Base-by-base conservation (phyloP, 1,139 yeast genomes). In the Yueomyces sp. region DNA sequence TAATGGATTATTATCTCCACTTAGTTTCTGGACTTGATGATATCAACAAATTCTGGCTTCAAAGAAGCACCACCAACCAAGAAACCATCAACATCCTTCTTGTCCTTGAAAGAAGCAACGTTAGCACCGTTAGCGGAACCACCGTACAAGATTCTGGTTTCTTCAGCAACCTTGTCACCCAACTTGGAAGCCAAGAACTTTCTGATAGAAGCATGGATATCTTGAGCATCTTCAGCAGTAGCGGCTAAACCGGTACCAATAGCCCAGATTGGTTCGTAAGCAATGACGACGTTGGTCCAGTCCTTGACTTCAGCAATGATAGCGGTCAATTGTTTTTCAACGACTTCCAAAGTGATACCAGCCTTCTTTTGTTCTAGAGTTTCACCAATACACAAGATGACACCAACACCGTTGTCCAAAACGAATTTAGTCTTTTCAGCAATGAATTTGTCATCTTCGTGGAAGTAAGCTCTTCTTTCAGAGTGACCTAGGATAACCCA, bases 231-330 rank as follows among this genome's bases (percentile, higher is more conserved):
- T 53, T 84, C 86, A 54, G 98, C 89, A 56, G 98, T 91, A 53
- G 98, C 98, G 62, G 97, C 96, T 63, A 91, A 79, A 63, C 99
- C 99, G 57, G 98, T 89, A 67, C 99, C 99, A 62, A 91, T 91
- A 57, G 99, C 99, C 98, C 98, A 91, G 57, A 91, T 96, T 59
- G 99, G 99, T 73, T 91, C 98, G 72, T 93, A 93, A 63, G 98
- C 99, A 67, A 93, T 73, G 53, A 91, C 98, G 57, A 91, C 74
- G 68, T 84, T 75, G 53, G 81, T 62, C 98, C 98, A 91, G 78
- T 89, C 97, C 58, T 75, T 67, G 51, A 89, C 81, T 55, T 81
- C 72, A 64, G 78, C 83, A 60, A 84, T 70, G 49, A 82, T 96
- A 51, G 97, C 96, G 55, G 79, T 76, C 65, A 91, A 75, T 76